These are phyloP conservation scores for Aspergillus latus DNA, from an alignment of 2,329 filamentous ascomycete species.

Conservation along the genomic window DNA sequence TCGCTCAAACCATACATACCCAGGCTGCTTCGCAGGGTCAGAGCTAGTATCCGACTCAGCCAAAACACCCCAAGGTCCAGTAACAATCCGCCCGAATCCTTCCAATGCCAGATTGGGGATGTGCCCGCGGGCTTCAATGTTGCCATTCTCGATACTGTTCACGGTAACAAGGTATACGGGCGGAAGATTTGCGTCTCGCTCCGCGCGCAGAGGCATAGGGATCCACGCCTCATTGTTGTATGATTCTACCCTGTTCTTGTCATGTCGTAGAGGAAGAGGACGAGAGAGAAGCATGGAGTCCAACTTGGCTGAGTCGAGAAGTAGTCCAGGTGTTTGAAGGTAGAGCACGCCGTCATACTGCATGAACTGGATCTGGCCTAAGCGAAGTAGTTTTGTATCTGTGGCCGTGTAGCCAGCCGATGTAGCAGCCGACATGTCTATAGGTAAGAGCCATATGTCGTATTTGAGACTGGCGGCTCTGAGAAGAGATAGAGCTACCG, in stretches of 20 bases:
- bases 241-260: slow-evolving; percentile 35
- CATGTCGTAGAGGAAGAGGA: slow-evolving; percentile 34
- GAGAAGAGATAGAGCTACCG: slow-evolving; percentile 39
- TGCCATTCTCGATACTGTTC: slow-evolving; percentile 34
- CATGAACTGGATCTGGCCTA: slow-evolving; percentile 42
- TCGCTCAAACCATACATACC: slow-evolving; percentile 44
- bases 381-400: slow-evolving; percentile 39
- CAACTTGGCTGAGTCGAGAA: slow-evolving; percentile 39
- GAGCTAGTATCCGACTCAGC: slow-evolving; percentile 9
- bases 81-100: slow-evolving; percentile 35
- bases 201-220: slow-evolving; percentile 35
- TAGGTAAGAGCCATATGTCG: slow-evolving; percentile 42
- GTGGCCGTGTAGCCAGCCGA: slow-evolving; percentile 34
- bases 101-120: slow-evolving; percentile 35
- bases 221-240: slow-evolving; percentile 42
- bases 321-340: slow-evolving; percentile 42
- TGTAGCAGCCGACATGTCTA: slow-evolving; percentile 39
- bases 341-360: slow-evolving; percentile 47
- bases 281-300: slow-evolving; percentile 40
- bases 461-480: slow-evolving; percentile 41
- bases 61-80: slow-evolving; percentile 26
- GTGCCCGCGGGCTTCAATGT: slow-evolving; percentile 40
- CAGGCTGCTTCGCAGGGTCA: slow-evolving; percentile 24
- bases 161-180: slow-evolving; percentile 41
- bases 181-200: slow-evolving; percentile 32